Conservation (phyloP, 805 yeast species). For the Wickerhamomyces bisporus region DNA sequence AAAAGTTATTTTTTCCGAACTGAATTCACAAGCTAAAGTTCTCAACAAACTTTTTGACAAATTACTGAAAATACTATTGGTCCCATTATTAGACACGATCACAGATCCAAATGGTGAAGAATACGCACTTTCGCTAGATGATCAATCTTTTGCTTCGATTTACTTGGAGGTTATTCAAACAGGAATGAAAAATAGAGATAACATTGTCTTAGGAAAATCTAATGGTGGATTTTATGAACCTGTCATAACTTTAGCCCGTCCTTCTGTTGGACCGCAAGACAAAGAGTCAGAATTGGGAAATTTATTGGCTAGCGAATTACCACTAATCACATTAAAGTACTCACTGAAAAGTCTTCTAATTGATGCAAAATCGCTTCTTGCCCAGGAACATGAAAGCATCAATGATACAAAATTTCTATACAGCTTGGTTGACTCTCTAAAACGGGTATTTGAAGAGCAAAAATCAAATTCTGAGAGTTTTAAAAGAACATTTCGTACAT, state of each 20-base stretch:
- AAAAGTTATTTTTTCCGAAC: conserved; percentile 21
- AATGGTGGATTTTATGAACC: conserved; percentile 9
- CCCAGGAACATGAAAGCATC: neutral
- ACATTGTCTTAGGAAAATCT: conserved; percentile 25
- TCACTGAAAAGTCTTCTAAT: conserved; percentile 8
- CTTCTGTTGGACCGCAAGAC: neutral
- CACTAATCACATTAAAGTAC: neutral
- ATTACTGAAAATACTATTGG: conserved; percentile 37
- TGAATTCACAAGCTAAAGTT: conserved; percentile 47
- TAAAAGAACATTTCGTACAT: conserved; percentile 41
- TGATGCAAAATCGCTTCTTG: conserved; percentile 8
- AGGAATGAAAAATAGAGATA: conserved; percentile 40
- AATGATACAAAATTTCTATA: conserved; percentile 6
- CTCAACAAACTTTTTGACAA: conserved; percentile 49
- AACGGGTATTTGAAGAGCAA: conserved; percentile 28
- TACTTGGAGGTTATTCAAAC: conserved; percentile 51
- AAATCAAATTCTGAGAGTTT: conserved; percentile 23
- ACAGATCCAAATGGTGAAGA: conserved; percentile 47
- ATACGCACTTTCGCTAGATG: conserved; percentile 66
- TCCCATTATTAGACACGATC: conserved; percentile 47
- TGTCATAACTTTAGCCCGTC: neutral
- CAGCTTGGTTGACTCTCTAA: conserved; percentile 15
- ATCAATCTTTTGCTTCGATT: conserved; percentile 66
- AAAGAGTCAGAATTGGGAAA: neutral
- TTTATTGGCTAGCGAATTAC: neutral